These are phyloP conservation scores for Cercophora sp. DNA, from an alignment of 495 filamentous ascomycete species.

Conservation along the genomic window DNA sequence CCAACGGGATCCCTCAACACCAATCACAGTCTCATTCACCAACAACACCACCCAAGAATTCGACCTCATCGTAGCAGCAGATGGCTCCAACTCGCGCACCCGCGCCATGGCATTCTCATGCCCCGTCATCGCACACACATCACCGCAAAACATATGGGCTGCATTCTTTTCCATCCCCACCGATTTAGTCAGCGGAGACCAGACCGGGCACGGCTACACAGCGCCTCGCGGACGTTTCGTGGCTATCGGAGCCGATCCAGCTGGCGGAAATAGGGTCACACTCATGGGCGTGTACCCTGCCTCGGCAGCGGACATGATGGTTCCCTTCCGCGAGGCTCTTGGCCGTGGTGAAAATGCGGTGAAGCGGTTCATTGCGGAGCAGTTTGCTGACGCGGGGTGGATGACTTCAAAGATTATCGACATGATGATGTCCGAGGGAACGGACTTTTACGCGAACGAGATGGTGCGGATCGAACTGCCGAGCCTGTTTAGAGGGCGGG, in stretches of 20 bases:
- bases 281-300: conserved; percentile 13
- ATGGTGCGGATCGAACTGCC: conserved; percentile 44
- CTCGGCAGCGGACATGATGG: conserved; percentile 22
- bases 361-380: conserved; percentile 37
- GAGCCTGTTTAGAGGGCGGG: conserved; percentile 25
- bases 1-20: conserved; percentile 23
- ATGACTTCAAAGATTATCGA: conserved; percentile 31
- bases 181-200: conserved; percentile 37
- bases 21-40: conserved; percentile 21
- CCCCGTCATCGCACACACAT: conserved; percentile 36
- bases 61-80: conserved; percentile 48
- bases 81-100: conserved; percentile 47
- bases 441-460: conserved; percentile 48
- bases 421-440: conserved; percentile 32
- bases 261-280: conserved; percentile 27
- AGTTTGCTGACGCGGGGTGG: conserved; percentile 43
- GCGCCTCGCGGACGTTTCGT: conserved; percentile 36
- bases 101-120: conserved; percentile 42
- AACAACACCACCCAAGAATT: conserved; percentile 33
- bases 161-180: conserved; percentile 38
- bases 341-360: conserved; percentile 36
- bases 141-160: conserved; percentile 34
- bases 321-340: conserved; percentile 35
- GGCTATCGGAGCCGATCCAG: conserved; percentile 29
- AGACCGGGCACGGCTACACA: conserved; percentile 32